Conservation (phyloP, 73 alveolate genomes). For the Paramecium caudatum region DNA sequence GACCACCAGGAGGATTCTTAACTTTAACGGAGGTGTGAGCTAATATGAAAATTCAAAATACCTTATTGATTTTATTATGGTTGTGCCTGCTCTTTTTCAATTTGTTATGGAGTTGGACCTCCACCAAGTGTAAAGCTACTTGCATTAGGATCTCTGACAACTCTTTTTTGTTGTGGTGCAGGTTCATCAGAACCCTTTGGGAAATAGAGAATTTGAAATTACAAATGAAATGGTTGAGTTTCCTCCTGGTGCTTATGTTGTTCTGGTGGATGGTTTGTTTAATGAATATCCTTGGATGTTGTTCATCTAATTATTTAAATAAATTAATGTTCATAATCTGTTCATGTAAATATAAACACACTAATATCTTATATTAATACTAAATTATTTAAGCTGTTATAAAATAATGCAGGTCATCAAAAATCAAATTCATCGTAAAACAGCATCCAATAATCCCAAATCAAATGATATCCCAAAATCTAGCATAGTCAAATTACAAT, state of each 20-base stretch:
- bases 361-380: constrained; percentile 14
- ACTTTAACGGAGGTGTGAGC: constrained; percentile 66
- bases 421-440: constrained; percentile 3
- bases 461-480: neutral
- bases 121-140: constrained; percentile 69
- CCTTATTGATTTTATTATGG: constrained; percentile 51
- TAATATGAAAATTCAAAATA: constrained; percentile 5
- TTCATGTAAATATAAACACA: constrained; percentile 14
- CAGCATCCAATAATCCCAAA: constrained; percentile 5
- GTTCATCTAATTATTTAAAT: constrained; percentile 43
- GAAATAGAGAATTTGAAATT: neutral
- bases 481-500: neutral
- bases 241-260: constrained; percentile 72
- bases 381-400: neutral
- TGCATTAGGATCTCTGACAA: constrained; percentile 64
- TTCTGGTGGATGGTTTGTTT: constrained; percentile 52
- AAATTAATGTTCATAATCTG: constrained; percentile 14
- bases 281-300: constrained; percentile 63
- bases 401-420: neutral
- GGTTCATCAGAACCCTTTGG: constrained; percentile 53
- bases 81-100: neutral
- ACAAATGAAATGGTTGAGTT: constrained; percentile 66
- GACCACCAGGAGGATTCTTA: constrained; percentile 72
- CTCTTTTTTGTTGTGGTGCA: constrained; percentile 16
- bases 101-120: constrained; percentile 5